Conservation (phyloP, 2,329 filamentous ascomycete species). For the Hypoxylon sp. region DNA sequence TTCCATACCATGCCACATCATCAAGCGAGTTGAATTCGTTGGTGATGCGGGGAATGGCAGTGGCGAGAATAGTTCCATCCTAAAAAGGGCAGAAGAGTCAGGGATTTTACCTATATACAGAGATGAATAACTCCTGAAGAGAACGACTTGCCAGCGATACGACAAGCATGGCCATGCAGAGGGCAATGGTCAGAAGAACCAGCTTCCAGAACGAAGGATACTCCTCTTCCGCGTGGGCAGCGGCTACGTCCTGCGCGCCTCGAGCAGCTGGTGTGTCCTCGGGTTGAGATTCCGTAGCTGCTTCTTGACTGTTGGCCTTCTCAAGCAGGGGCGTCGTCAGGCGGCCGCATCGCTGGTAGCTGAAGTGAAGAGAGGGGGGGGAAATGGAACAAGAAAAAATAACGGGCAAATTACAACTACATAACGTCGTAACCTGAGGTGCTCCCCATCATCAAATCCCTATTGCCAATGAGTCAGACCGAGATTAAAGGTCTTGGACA, state of each 20-base stretch:
- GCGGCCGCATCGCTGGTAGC: conserved; percentile 20
- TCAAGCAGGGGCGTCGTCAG: conserved; percentile 19
- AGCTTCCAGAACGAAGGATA: conserved; percentile 37
- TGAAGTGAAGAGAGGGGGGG: neutral
- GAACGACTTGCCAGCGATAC: conserved; percentile 32
- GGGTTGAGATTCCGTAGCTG: conserved; percentile 15
- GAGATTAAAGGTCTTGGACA: conserved; percentile 7
- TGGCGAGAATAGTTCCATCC: conserved; percentile 46
- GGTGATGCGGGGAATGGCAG: conserved; percentile 51
- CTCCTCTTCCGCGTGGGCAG: conserved; percentile 18
- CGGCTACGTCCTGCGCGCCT: conserved; percentile 19
- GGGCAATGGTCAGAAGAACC: conserved; percentile 30
- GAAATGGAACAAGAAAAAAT: conserved; percentile 9
- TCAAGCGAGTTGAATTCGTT: conserved; percentile 50
- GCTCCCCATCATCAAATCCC: conserved; percentile 1
- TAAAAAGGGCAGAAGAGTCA: conserved; percentile 13
- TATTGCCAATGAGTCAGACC: conserved; percentile 11
- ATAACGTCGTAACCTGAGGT: neutral
- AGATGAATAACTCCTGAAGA: neutral
- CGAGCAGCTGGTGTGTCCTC: conserved; percentile 16
- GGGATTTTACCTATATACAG: neutral
- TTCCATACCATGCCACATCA: conserved; percentile 51
- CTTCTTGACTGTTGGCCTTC: conserved; percentile 20
- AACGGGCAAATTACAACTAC: conserved; percentile 2
- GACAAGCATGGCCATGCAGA: conserved; percentile 41